Evolutionary conservation across 495 filamentous ascomycete species (phyloP), one percentile per base, ranked within the genome.

Genomic region (Penicillium paxilli): DNA sequence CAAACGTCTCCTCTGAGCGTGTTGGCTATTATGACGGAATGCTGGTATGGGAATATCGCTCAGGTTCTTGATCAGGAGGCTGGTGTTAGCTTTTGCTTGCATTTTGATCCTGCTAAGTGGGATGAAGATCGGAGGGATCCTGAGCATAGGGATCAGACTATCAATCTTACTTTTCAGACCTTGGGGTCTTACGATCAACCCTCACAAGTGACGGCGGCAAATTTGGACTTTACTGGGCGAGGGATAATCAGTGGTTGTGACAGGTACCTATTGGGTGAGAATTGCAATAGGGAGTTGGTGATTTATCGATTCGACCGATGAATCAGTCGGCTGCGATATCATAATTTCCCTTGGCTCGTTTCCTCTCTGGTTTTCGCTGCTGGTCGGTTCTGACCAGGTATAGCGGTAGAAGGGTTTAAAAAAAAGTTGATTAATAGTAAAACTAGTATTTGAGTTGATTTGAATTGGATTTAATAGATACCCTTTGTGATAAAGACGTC

Each of bases 221-320:
- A 79, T 64, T 55, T 58, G n/a, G 72, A 85, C 56, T 64, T 89
- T 17, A 57, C 80, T 14, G 74, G 61, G 0, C 78, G 74, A 56
- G 85, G 84, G 3, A 79, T 75, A 55, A 80, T 89, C 21, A 74
- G 65, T 41, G 86, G 85, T 0, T 81, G 84, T 55, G 86, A 89
- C 62, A 62, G 79, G 23, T 88, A 84, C 75, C 40, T 88, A 16
- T 58, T 88, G 10, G 85, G 86, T 4, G 81, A 87, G 65, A 83
- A 83, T 56, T 50, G 61, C 2, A 62, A 66, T 9, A 72, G 79
- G 26, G 74, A 76, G 44, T 64, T 88, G 40, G 80, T 83, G 0
- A 62, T 88, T 49, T 68, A 82, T 54, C 55, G 79, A 44, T 88
- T 88, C 49, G 72, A 76, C 60, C 60, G 63, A 51, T 73, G 40